These are phyloP conservation scores for Podosphaera leucotricha DNA, from an alignment of 2,329 filamentous ascomycete genomes.

Conservation along the genomic window DNA sequence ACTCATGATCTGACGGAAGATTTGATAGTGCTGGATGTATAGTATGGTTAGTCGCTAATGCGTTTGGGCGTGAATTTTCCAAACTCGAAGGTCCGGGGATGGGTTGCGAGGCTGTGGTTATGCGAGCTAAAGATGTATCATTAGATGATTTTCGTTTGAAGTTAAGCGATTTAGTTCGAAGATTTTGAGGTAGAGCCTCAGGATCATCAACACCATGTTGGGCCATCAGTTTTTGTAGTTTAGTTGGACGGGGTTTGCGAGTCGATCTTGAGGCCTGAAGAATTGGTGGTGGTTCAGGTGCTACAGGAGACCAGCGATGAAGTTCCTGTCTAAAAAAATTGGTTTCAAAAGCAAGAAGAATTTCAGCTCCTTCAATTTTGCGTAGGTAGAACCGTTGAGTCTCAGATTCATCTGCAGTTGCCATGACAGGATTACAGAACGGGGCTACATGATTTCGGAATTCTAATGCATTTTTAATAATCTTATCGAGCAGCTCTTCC, in stretches of 20 bases:
- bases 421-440: slow-evolving; percentile 61
- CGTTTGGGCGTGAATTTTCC: slow-evolving; percentile 12
- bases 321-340: slow-evolving; percentile 93
- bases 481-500: slow-evolving; percentile 62
- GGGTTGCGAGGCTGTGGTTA: slow-evolving; percentile 10
- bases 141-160: slow-evolving; percentile 16
- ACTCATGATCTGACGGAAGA: slow-evolving; percentile 9
- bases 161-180: slow-evolving; percentile 14
- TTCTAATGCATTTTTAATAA: slow-evolving; percentile 61
- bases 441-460: slow-evolving; percentile 65
- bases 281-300: slow-evolving; percentile 63
- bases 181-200: slow-evolving; percentile 63
- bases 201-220: slow-evolving; percentile 75
- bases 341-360: slow-evolving; percentile 77
- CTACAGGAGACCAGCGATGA: slow-evolving; percentile 84
- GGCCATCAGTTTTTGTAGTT: slow-evolving; percentile 82
- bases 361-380: slow-evolving; percentile 92
- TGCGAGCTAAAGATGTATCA: slow-evolving; percentile 11
- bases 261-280: slow-evolving; percentile 76
- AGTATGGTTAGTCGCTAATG: slow-evolving; percentile 7
- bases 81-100: slow-evolving; percentile 14
- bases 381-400: slow-evolving; percentile 86
- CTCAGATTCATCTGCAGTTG: slow-evolving; percentile 65
- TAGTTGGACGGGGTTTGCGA: slow-evolving; percentile 84
- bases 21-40: slow-evolving; percentile 12